These are phyloP conservation scores for Combretum micranthum DNA, from an alignment of 345 rosid genomes.

Conservation along the genomic window DNA sequence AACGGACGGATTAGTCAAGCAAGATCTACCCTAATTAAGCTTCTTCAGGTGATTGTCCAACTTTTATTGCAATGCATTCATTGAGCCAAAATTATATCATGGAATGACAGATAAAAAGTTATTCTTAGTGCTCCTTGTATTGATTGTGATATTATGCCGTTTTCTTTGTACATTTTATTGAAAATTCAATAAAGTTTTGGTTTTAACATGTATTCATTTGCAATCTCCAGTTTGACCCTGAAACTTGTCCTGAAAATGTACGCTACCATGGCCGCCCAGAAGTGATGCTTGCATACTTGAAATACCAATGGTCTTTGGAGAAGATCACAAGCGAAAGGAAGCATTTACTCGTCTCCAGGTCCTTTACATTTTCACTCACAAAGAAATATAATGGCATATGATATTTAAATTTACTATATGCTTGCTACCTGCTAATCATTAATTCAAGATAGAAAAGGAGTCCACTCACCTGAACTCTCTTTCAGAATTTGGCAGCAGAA, in stretches of 20 bases:
- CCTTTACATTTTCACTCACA: conserved; percentile 6
- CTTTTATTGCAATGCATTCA: too few species aligned
- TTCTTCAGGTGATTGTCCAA: conserved; percentile 55
- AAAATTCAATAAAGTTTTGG: too few species aligned
- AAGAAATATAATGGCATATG: too few species aligned
- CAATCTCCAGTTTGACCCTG: conserved; percentile 74
- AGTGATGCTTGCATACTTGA: conserved; percentile 89
- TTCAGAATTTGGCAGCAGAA: conserved; percentile 66
- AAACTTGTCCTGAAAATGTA: conserved; percentile 58
- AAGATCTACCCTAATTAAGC: conserved; percentile 85
- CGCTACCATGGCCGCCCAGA: conserved; percentile 89
- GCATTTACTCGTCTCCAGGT: conserved; percentile 89
- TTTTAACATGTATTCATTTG: too few species aligned
- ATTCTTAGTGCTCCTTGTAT: too few species aligned
- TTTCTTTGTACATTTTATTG: too few species aligned
- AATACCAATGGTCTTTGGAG: conserved; percentile 98
- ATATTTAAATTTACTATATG: too few species aligned
- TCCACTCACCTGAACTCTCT: neutral
- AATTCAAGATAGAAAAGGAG: too few species aligned
- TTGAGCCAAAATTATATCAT: too few species aligned
- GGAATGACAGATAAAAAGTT: too few species aligned
- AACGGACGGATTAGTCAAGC: conserved; percentile 94
- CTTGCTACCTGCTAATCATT: too few species aligned
- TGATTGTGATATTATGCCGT: neutral
- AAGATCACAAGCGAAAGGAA: conserved; percentile 87